Conservation (phyloP, 148 eudicot genomes). For the Oxyria digyna region DNA sequence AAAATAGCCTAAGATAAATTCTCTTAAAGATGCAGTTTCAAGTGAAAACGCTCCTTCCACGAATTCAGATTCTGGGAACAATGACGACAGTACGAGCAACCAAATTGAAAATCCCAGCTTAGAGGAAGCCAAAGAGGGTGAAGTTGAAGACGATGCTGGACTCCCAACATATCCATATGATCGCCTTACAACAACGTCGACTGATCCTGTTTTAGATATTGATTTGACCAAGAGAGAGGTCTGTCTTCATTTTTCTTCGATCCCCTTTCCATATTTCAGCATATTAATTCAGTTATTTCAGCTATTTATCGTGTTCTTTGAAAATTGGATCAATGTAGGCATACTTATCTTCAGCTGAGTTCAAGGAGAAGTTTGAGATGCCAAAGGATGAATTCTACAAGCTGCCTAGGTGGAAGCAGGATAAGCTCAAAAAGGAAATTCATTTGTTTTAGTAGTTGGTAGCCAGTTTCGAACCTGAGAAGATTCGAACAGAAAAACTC, state of each 20-base stretch:
- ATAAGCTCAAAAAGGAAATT: slow-evolving; percentile 81
- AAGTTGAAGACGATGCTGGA: slow-evolving; percentile 80
- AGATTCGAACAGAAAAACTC: background rate
- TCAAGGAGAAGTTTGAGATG: slow-evolving; percentile 84
- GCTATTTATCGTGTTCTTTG: background rate
- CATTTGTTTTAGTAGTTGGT: slow-evolving; percentile 47
- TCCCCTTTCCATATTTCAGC: background rate
- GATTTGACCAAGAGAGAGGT: slow-evolving; percentile 97
- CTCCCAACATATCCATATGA: slow-evolving; percentile 78
- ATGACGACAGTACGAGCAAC: slow-evolving; percentile 51
- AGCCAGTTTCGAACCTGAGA: background rate
- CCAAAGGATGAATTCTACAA: slow-evolving; percentile 64
- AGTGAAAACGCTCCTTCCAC: slow-evolving; percentile 44
- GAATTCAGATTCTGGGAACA: slow-evolving; percentile 27
- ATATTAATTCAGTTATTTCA: background rate
- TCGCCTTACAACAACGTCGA: slow-evolving; percentile 48
- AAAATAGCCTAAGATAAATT: slow-evolving; percentile 3
- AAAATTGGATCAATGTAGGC: slow-evolving; percentile 37
- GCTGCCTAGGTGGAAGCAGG: slow-evolving; percentile 95
- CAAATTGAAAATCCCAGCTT: slow-evolving; percentile 34
- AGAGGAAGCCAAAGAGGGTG: slow-evolving; percentile 73
- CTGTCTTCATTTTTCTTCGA: slow-evolving; percentile 3
- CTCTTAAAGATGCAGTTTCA: slow-evolving; percentile 22
- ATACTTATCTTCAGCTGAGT: slow-evolving; percentile 72
- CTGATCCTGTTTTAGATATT: slow-evolving; percentile 63